Evolutionary conservation across 768 basidiomycete species (phyloP), one percentile per base, ranked within the genome.

Genomic region (Mycena albidolilacea): DNA sequence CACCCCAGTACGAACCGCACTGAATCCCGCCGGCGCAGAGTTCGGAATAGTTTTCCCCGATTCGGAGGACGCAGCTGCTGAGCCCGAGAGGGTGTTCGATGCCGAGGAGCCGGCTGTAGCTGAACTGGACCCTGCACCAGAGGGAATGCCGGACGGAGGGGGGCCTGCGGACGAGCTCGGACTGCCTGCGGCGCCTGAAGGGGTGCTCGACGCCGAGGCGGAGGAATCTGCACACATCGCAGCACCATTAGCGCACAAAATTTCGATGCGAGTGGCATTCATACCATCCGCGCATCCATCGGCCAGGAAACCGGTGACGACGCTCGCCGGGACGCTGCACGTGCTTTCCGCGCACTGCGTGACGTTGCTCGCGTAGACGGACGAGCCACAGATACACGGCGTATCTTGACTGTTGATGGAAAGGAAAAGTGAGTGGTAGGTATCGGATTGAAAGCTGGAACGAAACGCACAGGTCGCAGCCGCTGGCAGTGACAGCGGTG

Each of bases 261-360:
- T 30, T 30, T 30, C 21, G 30, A 57, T 7, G 30, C 30, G 19
- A 61, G 43, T n/a, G 30, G 59, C 59, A 43, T 17, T 30, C 30
- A 21, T 43, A 48, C 59, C 19, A 21, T 61, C 21, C 14, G 63
- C 39, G 41, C 69, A 64, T 14, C 54, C 62, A 41, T 71, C 71
- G 21, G 63, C 39, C 2, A 75, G 21, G 44, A 61, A 38, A 8
- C 64, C 54, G 12, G 62, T 43, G 66, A 64, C 43, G 72, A 44
- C 21, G 60, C 54, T 43, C 65, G 52, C 41, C 63, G 69, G 7
- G 72, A 55, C 43, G 65, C 48, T 30, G 77, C 73, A 41, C 46
- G 64, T 44, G 55, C 30, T n/a, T 35, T 19, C 39, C 52, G 72
- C 62, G 64, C 69, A 59, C 48, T 38, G 35, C 39, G 67, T 38